Evolutionary conservation across 1,284 basidiomycete species (phyloP), one percentile per base, ranked within the genome.

Genomic region (Agaricales sp.): DNA sequence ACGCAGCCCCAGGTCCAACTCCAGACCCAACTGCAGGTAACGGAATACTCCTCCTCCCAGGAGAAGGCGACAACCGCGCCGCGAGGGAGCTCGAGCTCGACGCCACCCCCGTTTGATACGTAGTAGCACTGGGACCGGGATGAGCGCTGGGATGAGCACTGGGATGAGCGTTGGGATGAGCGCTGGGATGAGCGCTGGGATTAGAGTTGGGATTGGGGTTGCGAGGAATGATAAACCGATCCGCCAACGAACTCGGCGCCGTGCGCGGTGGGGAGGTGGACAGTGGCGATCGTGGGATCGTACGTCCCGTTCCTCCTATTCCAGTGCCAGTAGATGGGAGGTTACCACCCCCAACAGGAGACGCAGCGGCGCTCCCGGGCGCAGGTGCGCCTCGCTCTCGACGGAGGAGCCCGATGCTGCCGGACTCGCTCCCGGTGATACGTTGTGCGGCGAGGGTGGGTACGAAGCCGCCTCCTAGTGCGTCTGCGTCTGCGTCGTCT

Each of bases 381-480:
- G 26, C 26, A 30, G 6, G 6, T 6, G 6, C 6, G 6, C 26
- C 26, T 14, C 26, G 6, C 26, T 6, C 14, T n/a, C n/a, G n/a
- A n/a, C n/a, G n/a, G n/a, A n/a, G n/a, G 30, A 35, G 30, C 30
- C 30, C 11, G 16, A 6, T 8, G 16, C 16, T 41, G 8, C 6
- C 39, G 6, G 39, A 20, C 8, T 4, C 6, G 39, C 16, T 18
- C 8, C 6, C 8, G 8, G 16, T 16, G 6, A 6, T 16, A 8
- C 39, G 39, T 45, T 54, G 57, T 11, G 48, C 66, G 48, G 61
- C 58, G 8, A 85, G 67, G 0, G 82, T 86, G 1, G 80, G 81
- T 4, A 78, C 78, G 57, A 82, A 82, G 25, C 74, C 71, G 1
- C 65, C 74, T 24, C 73, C 70, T 56, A 70, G 73, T 11, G 30